Conservation (phyloP, 176 grass and related monocot genomes). For the Eremochloa ophiuroides region DNA sequence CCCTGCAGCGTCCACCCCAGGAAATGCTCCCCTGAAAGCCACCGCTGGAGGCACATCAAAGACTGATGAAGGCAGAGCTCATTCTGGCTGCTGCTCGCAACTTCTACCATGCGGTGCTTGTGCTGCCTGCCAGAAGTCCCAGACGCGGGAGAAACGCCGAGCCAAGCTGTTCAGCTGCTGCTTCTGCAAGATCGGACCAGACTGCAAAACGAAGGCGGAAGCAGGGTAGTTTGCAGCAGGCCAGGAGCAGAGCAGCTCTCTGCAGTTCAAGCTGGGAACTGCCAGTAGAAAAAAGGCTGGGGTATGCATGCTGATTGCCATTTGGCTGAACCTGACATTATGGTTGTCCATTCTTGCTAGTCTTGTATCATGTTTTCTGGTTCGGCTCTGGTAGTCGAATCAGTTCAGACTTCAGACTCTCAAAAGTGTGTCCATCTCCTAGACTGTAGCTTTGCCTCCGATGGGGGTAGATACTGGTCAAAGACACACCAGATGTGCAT, state of each 20-base stretch:
- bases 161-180: slow-evolving; percentile 34
- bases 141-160: neutral
- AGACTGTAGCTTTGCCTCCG: slow-evolving; percentile 16
- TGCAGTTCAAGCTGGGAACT: neutral
- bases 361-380: slow-evolving; percentile 10
- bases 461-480: neutral
- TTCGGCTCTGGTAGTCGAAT: slow-evolving; percentile 1
- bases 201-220: slow-evolving; percentile 36
- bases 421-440: neutral
- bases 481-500: slow-evolving; percentile 18
- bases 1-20: slow-evolving; percentile 28
- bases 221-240: slow-evolving; percentile 16
- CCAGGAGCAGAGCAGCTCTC: neutral
- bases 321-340: slow-evolving; percentile 14
- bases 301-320: slow-evolving; percentile 8
- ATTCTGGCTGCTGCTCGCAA: slow-evolving; percentile 12
- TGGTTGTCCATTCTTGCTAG: slow-evolving; percentile 20
- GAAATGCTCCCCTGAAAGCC: slow-evolving; percentile 4
- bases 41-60: neutral
- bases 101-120: slow-evolving; percentile 1
- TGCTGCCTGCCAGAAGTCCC: neutral
- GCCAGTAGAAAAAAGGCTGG: neutral
- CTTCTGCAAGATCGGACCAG: slow-evolving; percentile 41
- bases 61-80: neutral
- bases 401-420: neutral